A percentile compares a stretch with the other conserved stretches of the same genome.
Evolutionary conservation across 306 rosid genomes (phyloP).

Genomic region (Acacia crassicarpa): DNA sequence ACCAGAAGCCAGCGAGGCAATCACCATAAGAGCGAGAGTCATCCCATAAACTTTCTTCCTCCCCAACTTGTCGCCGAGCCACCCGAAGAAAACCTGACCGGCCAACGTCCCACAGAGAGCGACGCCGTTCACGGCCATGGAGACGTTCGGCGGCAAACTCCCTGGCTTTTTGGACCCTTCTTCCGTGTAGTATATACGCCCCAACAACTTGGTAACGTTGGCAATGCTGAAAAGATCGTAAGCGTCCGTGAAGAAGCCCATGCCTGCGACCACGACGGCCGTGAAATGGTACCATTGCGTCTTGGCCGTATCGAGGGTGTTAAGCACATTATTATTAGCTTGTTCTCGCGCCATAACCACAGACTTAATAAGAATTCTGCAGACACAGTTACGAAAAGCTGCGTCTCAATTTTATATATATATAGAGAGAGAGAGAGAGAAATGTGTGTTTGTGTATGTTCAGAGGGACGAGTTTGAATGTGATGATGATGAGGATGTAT

Average conservation of each 20-base stretch:
- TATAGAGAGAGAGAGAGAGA: background rate
- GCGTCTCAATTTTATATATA: background rate
- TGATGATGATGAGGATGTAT: no score
- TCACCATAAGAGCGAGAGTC: constrained; percentile 48
- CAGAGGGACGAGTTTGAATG: background rate
- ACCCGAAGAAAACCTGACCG: constrained; percentile 42
- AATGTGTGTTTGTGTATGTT: background rate
- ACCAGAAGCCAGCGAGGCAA: constrained; percentile 41
- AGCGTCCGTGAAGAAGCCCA: constrained; percentile 54
- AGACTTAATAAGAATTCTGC: background rate
- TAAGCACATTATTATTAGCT: constrained; percentile 1
- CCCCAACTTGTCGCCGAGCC: constrained; percentile 53
- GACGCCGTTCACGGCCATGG: constrained; percentile 51
- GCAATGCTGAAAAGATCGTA: constrained; percentile 52
- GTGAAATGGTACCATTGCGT: constrained; percentile 45
- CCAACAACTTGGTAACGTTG: constrained; percentile 53
- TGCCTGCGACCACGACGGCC: constrained; percentile 40
- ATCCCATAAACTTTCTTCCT: constrained; percentile 48
- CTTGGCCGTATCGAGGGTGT: constrained; percentile 37
- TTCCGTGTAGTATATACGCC: constrained; percentile 40
- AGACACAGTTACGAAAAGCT: background rate
- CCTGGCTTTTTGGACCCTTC: constrained; percentile 37
- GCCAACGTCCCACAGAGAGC: constrained; percentile 44
- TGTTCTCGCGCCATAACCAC: background rate
- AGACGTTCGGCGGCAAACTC: constrained; percentile 41